Conservation (phyloP, 2,329 filamentous ascomycete genomes). For the Nothopassalora personata region DNA sequence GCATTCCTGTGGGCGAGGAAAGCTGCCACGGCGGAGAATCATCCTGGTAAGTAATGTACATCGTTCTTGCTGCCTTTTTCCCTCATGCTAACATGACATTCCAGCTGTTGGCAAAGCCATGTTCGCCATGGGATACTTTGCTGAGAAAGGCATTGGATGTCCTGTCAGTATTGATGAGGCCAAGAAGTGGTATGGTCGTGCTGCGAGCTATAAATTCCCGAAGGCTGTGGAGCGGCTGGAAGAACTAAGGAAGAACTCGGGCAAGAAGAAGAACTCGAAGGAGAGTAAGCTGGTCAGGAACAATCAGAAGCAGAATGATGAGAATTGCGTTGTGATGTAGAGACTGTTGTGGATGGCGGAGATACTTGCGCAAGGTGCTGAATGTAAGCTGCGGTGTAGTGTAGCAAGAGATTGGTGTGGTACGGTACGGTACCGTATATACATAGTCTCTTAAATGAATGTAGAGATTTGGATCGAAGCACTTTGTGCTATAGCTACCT, state of each 20-base stretch:
- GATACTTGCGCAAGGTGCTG: too few species aligned
- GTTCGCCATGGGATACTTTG: conserved; percentile 67
- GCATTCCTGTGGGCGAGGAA: conserved; percentile 97
- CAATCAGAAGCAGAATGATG: conserved; percentile 78
- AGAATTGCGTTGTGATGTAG: conserved; percentile 80
- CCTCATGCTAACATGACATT: neutral
- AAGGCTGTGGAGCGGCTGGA: conserved; percentile 90
- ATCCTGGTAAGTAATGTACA: neutral
- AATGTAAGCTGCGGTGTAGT: too few species aligned
- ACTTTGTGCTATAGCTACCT: too few species aligned
- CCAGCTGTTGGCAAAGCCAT: neutral
- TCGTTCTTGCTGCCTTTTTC: neutral
- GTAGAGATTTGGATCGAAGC: too few species aligned
- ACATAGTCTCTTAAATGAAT: too few species aligned
- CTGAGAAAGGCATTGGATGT: conserved; percentile 88
- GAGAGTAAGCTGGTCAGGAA: conserved; percentile 74
- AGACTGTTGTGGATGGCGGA: too few species aligned
- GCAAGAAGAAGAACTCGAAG: conserved; percentile 50
- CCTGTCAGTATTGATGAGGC: conserved; percentile 85
- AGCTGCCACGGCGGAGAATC: conserved; percentile 62
- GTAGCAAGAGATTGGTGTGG: too few species aligned
- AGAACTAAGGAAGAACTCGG: conserved; percentile 77
- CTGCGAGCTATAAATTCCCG: conserved; percentile 90
- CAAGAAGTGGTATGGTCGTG: conserved; percentile 96
- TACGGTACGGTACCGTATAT: too few species aligned